Conservation (phyloP, 2,329 filamentous ascomycete genomes). For the Aspergillus latus region DNA sequence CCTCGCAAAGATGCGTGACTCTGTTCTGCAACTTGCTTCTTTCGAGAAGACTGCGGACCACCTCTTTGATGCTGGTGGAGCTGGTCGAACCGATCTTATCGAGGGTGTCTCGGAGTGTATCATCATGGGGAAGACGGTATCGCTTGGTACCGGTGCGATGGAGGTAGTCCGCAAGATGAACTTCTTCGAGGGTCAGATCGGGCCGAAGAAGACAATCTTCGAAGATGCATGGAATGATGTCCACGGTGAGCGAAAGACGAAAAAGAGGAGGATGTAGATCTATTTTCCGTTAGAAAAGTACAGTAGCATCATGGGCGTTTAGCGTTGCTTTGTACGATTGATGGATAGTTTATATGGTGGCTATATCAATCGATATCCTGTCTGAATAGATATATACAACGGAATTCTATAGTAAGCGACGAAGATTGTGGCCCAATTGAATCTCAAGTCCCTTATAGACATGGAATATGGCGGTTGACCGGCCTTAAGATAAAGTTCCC, state of each 20-base stretch:
- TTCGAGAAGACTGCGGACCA: slow-evolving; percentile 99
- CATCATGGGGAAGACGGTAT: slow-evolving; percentile 96
- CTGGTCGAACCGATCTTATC: slow-evolving; percentile 87
- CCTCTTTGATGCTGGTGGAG: slow-evolving; percentile 88
- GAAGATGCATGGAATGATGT: slow-evolving; percentile 58
- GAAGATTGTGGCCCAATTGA: no score
- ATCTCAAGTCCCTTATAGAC: no score
- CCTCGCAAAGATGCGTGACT: slow-evolving; percentile 93
- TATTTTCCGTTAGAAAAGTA: slow-evolving; percentile 8
- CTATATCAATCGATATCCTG: neutral
- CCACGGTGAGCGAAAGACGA: slow-evolving; percentile 13
- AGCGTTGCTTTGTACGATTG: slow-evolving; percentile 9
- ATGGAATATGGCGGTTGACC: neutral
- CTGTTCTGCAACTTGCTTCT: slow-evolving; percentile 85
- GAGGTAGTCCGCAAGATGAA: slow-evolving; percentile 78
- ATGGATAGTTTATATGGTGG: slow-evolving; percentile 6
- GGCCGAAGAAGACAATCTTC: slow-evolving; percentile 61
- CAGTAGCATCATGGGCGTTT: slow-evolving; percentile 10
- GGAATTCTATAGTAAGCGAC: neutral
- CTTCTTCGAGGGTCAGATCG: slow-evolving; percentile 61
- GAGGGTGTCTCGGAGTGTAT: slow-evolving; percentile 96
- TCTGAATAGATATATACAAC: neutral
- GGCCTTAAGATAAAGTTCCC: neutral
- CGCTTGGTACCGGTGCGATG: slow-evolving; percentile 86
- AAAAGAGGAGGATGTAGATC: slow-evolving; percentile 13